Evolutionary conservation across 164 flowering plant genomes (phyloP), one percentile per base, ranked within the genome.

Genomic region (Stephania cephalantha): DNA sequence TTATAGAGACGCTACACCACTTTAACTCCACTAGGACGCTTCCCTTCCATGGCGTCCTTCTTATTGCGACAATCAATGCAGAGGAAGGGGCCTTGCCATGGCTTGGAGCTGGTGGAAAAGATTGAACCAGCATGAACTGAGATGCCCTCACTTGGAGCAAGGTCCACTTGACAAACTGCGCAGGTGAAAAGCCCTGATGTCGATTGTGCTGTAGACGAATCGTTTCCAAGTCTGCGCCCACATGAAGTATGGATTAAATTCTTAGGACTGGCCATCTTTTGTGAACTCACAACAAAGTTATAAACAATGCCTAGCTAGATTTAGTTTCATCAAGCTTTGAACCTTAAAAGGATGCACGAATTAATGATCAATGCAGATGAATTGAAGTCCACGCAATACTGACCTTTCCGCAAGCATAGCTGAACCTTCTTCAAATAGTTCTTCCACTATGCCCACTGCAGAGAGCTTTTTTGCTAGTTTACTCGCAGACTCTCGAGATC

Each of bases 341-440:
- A 4, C 42, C 42, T 35, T 4, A 35, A 35, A 35, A 35, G 2
- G 42, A 35, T 35, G 42, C 42, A 35, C 4, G 42, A 2, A 35
- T 35, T 35, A 35, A 35, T 35, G 42, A 35, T 35, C 4, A 35
- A 35, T 4, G 42, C 42, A 35, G 42, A 35, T 35, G 42, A 35
- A 35, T 35, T 35, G 4, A 35, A 35, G 42, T 35, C 4, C 42
- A 35, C 4, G 42, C 42, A 69, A 4, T 10, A 71, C 86, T 71
- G 53, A 90, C 97, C 98, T 91, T 82, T 93, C 98, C 52, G 97
- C 91, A 71, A 93, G 93, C 92, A 93, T 91, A 46, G 95, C 98
- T 3, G 98, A 93, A 46, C 98, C 98, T 81, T 91, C 98, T 84
- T 93, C 98, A 80, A 90, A 93, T 31, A 93, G 81, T 76, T 93